Evolutionary conservation across 2,329 filamentous ascomycete species (phyloP), one percentile per base, ranked within the genome.

Genomic region (Cladosporium sp.): DNA sequence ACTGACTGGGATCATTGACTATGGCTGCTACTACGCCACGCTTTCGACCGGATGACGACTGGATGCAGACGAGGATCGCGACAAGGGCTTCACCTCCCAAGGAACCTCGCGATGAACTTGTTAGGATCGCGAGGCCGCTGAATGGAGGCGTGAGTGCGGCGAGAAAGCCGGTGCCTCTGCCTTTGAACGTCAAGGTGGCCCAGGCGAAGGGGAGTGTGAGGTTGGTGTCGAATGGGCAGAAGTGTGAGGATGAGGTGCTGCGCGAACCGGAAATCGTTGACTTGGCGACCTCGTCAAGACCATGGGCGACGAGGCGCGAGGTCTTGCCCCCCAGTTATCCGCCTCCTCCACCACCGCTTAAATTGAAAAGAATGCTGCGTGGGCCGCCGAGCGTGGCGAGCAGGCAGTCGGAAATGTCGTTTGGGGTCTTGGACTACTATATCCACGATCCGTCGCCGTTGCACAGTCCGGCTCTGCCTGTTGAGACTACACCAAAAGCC

Each of bases 341-440:
- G n/a, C n/a, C n/a, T n/a, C n/a, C n/a, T n/a, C n/a, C n/a, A n/a
- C n/a, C n/a, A n/a, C n/a, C n/a, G n/a, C n/a, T n/a, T n/a, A n/a
- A n/a, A n/a, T n/a, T n/a, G n/a, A n/a, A n/a, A n/a, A n/a, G n/a
- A n/a, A n/a, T n/a, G n/a, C n/a, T n/a, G n/a, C n/a, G n/a, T n/a
- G n/a, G n/a, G n/a, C n/a, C 44, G 24, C 62, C 62, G 21, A 61
- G 57, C 44, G 32, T 54, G 21, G 59, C 65, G 10, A 60, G 69
- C 8, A 62, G 68, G 36, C 71, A 71, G 44, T 75, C 74, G 2
- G 73, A 75, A 59, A 70, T 74, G 41, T 75, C 74, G 3, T 69
- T 74, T 18, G 74, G 74, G 7, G 72, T 76, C n/a, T 30, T 75
- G 21, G 74, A 76, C 59, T 75, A 73, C 59, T 75, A 75, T 59